These are phyloP conservation scores for Microdochium trichocladiopsis DNA, from an alignment of 2,329 filamentous ascomycete genomes.

Conservation along the genomic window DNA sequence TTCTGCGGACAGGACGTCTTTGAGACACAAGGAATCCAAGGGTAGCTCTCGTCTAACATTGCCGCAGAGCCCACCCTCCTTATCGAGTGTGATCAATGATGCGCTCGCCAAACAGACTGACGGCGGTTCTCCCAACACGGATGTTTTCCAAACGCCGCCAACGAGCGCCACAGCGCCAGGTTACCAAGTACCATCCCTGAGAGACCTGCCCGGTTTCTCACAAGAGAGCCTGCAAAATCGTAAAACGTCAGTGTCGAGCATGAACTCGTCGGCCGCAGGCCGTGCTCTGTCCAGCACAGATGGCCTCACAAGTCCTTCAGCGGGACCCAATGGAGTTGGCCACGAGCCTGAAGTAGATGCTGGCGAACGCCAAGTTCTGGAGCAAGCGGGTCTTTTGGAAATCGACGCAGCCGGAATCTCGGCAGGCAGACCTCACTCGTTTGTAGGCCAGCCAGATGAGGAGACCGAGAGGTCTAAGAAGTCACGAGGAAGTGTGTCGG, in stretches of 20 bases:
- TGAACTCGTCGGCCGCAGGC: neutral
- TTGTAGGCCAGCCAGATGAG: conserved; percentile 20
- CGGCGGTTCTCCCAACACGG: conserved; percentile 30
- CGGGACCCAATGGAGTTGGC: conserved; percentile 19
- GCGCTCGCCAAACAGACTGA: neutral
- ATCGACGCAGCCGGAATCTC: conserved; percentile 27
- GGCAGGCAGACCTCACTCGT: neutral
- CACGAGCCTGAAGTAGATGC: conserved; percentile 50
- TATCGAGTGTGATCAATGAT: conserved; percentile 2
- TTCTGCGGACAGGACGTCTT: conserved; percentile 9
- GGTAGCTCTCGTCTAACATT: conserved; percentile 22
- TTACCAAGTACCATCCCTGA: conserved; percentile 32
- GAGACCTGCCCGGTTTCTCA: conserved; percentile 30
- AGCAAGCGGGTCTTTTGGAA: conserved; percentile 59
- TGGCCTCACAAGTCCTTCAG: conserved; percentile 18
- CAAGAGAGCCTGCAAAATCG: conserved; percentile 25
- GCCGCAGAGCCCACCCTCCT: conserved; percentile 25
- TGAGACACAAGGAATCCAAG: conserved; percentile 23
- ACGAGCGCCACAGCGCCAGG: conserved; percentile 27
- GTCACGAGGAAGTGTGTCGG: conserved; percentile 23
- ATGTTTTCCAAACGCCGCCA: conserved; percentile 42
- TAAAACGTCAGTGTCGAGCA: conserved; percentile 36
- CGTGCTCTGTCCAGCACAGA: conserved; percentile 24
- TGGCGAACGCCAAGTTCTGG: conserved; percentile 59
- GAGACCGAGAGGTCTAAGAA: conserved; percentile 28